These are phyloP conservation scores for Wickerhamomyces alni DNA, from an alignment of 805 yeast species.

Conservation along the genomic window DNA sequence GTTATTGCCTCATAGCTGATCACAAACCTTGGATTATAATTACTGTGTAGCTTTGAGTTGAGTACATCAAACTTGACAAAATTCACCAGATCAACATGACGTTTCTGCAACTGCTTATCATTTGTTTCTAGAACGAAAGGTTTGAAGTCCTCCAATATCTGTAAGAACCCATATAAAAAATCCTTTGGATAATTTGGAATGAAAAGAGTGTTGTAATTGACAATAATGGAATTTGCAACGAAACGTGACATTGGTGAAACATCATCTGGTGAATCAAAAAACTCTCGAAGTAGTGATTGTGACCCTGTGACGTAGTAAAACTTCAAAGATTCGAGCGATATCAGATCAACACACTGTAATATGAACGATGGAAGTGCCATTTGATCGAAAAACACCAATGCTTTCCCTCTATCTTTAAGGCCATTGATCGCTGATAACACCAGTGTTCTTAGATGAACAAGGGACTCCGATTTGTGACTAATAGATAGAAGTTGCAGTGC, in stretches of 20 bases:
- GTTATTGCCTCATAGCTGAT: constrained; percentile 12
- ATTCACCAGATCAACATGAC: constrained; percentile 4
- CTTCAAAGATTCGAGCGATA: constrained; percentile 5
- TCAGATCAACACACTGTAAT: constrained; percentile 14
- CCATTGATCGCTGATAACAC: constrained; percentile 10
- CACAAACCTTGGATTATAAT: constrained; percentile 6
- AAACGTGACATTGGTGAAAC: constrained; percentile 14
- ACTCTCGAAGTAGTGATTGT: constrained; percentile 9
- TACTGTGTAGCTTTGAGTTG: neutral
- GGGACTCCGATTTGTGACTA: constrained; percentile 4
- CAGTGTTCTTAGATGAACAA: constrained; percentile 6
- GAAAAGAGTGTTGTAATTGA: constrained; percentile 10
- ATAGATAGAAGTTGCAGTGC: constrained; percentile 2
- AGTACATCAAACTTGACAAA: constrained; percentile 8
- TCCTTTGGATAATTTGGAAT: constrained; percentile 15
- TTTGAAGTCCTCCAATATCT: constrained; percentile 9
- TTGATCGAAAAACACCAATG: constrained; percentile 1
- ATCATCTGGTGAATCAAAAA: constrained; percentile 9
- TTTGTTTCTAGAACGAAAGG: constrained; percentile 4
- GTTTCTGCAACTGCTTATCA: constrained; percentile 7
- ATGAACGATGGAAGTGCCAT: constrained; percentile 10
- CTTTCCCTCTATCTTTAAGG: constrained; percentile 7
- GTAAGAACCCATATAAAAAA: constrained; percentile 13
- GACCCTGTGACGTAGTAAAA: constrained; percentile 16
- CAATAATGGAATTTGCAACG: constrained; percentile 3